Evolutionary conservation across 129 eudicot genomes (phyloP).

Genomic region (Tagetes erecta): DNA sequence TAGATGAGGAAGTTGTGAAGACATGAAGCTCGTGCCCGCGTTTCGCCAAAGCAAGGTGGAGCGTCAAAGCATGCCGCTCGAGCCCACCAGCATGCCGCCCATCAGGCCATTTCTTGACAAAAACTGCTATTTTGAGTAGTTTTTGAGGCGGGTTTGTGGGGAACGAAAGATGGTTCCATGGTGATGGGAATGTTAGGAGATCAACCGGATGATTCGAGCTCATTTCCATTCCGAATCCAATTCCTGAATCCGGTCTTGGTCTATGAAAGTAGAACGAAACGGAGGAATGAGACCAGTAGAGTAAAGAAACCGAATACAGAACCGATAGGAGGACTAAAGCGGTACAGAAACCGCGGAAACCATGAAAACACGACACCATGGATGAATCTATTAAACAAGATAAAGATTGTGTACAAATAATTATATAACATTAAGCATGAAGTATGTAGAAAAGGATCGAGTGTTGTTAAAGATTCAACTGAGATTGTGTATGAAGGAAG

Average conservation of each 20-base stretch:
- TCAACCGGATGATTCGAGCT: conserved; percentile 31
- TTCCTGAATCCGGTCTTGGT: conserved; percentile 16
- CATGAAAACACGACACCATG: conserved; percentile 33
- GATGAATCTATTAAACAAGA: conserved; percentile 21
- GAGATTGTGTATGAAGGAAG: conserved; percentile 4
- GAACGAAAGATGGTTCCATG: conserved; percentile 68
- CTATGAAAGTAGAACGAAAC: conserved; percentile 27
- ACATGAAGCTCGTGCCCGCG: conserved; percentile 74
- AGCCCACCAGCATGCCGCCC: conserved; percentile 65
- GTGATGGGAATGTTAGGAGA: conserved; percentile 43
- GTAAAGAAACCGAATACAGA: conserved; percentile 48
- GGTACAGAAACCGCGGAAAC: conserved; percentile 47
- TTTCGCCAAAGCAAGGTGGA: conserved; percentile 63
- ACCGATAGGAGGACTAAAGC: conserved; percentile 41
- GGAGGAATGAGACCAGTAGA: conserved; percentile 50
- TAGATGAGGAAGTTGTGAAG: conserved; percentile 59
- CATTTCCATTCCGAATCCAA: background rate
- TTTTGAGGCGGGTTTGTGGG: conserved; percentile 49
- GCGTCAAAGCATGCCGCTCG: conserved; percentile 70
- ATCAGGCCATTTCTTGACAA: conserved; percentile 78
- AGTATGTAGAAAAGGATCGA: conserved; percentile 4
- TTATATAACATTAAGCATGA: background rate
- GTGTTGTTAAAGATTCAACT: conserved; percentile 13
- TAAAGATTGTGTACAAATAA: background rate
- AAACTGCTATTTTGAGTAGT: conserved; percentile 70